phyloP scores from a whole-genome alignment of 345 rosid genomes.

The Triadica sebifera region DNA sequence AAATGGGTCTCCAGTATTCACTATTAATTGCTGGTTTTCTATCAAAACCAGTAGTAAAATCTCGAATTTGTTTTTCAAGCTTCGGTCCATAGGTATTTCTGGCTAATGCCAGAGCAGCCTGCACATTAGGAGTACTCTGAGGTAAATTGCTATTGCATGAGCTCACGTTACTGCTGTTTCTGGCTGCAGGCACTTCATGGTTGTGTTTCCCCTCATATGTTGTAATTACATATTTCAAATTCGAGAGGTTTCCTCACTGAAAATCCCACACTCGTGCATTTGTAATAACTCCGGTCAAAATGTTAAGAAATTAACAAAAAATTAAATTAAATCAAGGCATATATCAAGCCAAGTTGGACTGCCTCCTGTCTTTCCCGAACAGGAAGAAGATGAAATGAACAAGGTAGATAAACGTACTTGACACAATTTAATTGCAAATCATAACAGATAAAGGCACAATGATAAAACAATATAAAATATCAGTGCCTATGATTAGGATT shows the following conservation, averaged over 20 bases:
- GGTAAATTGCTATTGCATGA: conserved; percentile 27
- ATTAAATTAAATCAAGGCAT: too few species aligned
- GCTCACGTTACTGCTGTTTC: conserved; percentile 55
- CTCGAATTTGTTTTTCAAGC: conserved; percentile 42
- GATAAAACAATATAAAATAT: background rate
- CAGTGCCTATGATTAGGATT: conserved; percentile 70
- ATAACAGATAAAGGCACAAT: background rate
- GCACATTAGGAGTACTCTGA: conserved; percentile 31
- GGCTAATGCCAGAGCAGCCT: conserved; percentile 28
- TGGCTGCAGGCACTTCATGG: conserved; percentile 75
- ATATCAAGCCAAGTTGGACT: too few species aligned
- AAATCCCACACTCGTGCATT: conserved; percentile 65
- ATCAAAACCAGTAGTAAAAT: conserved; percentile 32
- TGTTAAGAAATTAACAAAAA: background rate
- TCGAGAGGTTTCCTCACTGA: conserved; percentile 59
- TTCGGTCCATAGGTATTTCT: conserved; percentile 31
- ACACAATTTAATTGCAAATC: background rate
- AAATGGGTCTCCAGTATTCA: conserved; percentile 34
- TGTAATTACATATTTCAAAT: conserved; percentile 53
- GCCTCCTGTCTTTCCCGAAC: too few species aligned
- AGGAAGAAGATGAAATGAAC: too few species aligned
- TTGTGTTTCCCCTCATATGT: conserved; percentile 72
- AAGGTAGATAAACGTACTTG: too few species aligned
- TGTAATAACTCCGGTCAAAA: conserved; percentile 59
- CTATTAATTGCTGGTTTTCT: conserved; percentile 39